Evolutionary conservation across 192 early-diverging fungal genomes (phyloP), one percentile per base, ranked within the genome.

Genomic region (Podochytrium sp.): DNA sequence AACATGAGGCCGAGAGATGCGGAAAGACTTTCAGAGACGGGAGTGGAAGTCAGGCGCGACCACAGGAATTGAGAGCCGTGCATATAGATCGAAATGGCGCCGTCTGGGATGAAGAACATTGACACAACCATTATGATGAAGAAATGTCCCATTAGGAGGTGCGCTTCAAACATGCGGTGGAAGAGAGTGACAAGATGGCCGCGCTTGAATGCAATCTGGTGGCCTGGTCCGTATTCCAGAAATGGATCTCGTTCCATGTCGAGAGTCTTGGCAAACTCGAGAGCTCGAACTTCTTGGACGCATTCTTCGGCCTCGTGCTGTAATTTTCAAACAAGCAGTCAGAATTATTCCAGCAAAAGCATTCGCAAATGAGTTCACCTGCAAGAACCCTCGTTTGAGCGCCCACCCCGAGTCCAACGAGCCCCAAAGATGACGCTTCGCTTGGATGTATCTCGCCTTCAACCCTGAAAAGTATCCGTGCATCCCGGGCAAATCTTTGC

Each of bases 341-440:
- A 16, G 65, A 42, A 5, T 71, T 23, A 2, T 39, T 73, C 25
- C 33, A 90, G 23, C 85, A 81, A 1, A 83, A 60, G 73, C 89
- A 87, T 20, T 85, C 78, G 7, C 81, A 78, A 30, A n/a, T n/a
- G n/a, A n/a, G n/a, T n/a, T n/a, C n/a, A n/a, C n/a, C n/a, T n/a
- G n/a, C n/a, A 55, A 58, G 1, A 82, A 29, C 27, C 60, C 52
- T 27, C 73, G 33, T 29, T 69, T 49, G 39, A 91, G 32, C 0
- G 84, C 76, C 72, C 87, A 91, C 16, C 86, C 84, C 1, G 83
- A 66, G 73, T 91, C 90, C 23, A 88, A 79, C 3, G 80, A 77
- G 34, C 86, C 89, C 74, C 87, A 87, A 67, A 87, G 78, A 72
- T 91, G 89, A 29, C 89, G 78, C 65, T 85, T 87, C 16, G 87